Evolutionary conservation across 2,329 filamentous ascomycete species (phyloP), one percentile per base, ranked within the genome.

Genomic region (Botrytis hyacinthi): DNA sequence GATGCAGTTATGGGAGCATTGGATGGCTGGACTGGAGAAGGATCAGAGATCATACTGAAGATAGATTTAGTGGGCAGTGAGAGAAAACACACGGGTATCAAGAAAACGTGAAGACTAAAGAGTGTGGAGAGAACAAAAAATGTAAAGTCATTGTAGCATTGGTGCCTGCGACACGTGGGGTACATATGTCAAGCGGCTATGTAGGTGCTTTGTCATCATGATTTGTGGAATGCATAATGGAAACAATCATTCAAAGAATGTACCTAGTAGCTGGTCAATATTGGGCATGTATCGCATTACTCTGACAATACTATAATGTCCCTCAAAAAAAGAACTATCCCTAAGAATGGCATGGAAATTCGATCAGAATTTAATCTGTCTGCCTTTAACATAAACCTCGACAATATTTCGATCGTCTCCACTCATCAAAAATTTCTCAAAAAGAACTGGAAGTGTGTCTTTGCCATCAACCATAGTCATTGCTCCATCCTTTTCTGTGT

Each of bases 371-470:
- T 74, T 74, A 40, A 74, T 74, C 35, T 73, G 60, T 46, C 71
- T 84, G 3, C 95, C 95, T 80, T 86, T 90, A 6, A 98, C 94
- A 94, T 94, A 98, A 3, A 98, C 95, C 78, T 87, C 90, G 78
- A 86, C 87, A 7, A 94, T 94, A 82, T 97, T 97, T 76, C 95
- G 86, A 82, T 98, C 95, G 84, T 98, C 94, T 0, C 95, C 95
- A 75, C 88, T 92, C 83, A 93, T 98, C 75, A 98, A 84, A 94
- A 95, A 98, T 85, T 98, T 98, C 71, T 93, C 92, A 0, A 97
- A 81, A 4, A 74, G 37, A 26, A 73, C 73, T 26, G 59, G 65
- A 37, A 76, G 20, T 29, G 48, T 40, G 22, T 76, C 75, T n/a
- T 63, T 67, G 2, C 59, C 66, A 57, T 76, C 75, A 42, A 65